Evolutionary conservation across 345 rosid genomes (phyloP).

Genomic region (Orychophragmus violaceus): DNA sequence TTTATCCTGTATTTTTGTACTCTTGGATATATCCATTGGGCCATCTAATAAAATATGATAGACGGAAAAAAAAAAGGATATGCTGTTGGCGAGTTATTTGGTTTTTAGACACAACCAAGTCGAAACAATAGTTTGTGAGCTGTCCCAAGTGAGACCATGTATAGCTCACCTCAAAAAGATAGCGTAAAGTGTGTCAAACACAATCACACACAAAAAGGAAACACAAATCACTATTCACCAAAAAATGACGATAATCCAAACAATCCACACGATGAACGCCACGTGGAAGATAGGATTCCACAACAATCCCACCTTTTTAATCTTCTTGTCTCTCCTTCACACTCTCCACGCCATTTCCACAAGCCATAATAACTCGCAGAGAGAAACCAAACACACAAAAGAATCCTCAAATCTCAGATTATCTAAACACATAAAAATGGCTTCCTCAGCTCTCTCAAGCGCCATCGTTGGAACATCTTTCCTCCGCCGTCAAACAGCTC

Average conservation of each 20-base stretch:
- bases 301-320: constrained; percentile 17
- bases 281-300: constrained; percentile 51
- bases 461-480: constrained; percentile 63
- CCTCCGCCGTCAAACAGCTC: constrained; percentile 38
- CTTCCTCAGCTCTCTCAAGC: constrained; percentile 57
- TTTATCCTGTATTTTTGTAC: too few relatives aligned
- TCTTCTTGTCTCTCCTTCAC: not conserved
- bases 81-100: too few relatives aligned
- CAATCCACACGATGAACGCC: constrained; percentile 39
- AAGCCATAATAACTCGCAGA: not conserved
- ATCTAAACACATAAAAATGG: constrained; percentile 24
- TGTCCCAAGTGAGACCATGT: constrained; percentile 12
- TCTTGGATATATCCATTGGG: too few relatives aligned
- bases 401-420: not conserved
- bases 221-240: constrained; percentile 1
- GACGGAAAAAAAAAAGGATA: too few relatives aligned
- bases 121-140: not conserved
- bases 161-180: constrained; percentile 11
- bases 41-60: too few relatives aligned
- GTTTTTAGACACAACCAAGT: not conserved
- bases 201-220: constrained; percentile 5
- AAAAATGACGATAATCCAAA: constrained; percentile 36
- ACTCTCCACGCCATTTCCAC: constrained; percentile 28
- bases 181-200: constrained; percentile 25
- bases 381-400: not conserved